Evolutionary conservation across 1,284 basidiomycete species (phyloP).

Genomic region (Leccinum fallax): DNA sequence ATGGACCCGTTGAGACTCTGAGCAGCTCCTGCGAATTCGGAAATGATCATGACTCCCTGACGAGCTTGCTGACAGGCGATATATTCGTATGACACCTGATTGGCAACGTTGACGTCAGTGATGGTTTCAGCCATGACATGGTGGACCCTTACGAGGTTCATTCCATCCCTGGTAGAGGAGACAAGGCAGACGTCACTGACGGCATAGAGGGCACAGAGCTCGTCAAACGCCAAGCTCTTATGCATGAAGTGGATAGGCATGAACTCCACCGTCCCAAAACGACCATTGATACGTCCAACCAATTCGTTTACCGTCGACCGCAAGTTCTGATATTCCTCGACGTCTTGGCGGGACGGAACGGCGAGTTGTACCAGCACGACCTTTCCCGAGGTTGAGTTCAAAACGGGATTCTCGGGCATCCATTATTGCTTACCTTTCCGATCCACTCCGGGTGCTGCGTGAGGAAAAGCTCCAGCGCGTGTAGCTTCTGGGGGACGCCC

Average conservation of each 20-base stretch:
- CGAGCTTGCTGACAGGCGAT: conserved; percentile 92
- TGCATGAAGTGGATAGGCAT: conserved; percentile 99
- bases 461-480: conserved; percentile 95
- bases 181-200: conserved; percentile 97
- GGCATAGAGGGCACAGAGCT: conserved; percentile 95
- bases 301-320: conserved; percentile 96
- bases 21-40: conserved; percentile 97
- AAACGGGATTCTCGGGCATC: neutral
- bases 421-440: conserved; percentile 67
- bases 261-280: conserved; percentile 97
- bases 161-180: conserved; percentile 94
- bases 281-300: conserved; percentile 96
- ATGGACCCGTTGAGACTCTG: conserved; percentile 93
- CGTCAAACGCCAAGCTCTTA: conserved; percentile 91
- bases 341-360: conserved; percentile 96
- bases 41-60: conserved; percentile 96
- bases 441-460: conserved; percentile 99
- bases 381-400: conserved; percentile 39
- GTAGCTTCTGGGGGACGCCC: conserved; percentile 97
- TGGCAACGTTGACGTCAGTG: conserved; percentile 14
- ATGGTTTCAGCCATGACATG: conserved; percentile 5
- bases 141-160: conserved; percentile 81
- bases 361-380: conserved; percentile 96
- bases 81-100: conserved; percentile 98
- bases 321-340: conserved; percentile 98